phyloP scores from a whole-genome alignment of 225 moss, liverwort and hornwort genomes.

The Climacium dendroides region DNA sequence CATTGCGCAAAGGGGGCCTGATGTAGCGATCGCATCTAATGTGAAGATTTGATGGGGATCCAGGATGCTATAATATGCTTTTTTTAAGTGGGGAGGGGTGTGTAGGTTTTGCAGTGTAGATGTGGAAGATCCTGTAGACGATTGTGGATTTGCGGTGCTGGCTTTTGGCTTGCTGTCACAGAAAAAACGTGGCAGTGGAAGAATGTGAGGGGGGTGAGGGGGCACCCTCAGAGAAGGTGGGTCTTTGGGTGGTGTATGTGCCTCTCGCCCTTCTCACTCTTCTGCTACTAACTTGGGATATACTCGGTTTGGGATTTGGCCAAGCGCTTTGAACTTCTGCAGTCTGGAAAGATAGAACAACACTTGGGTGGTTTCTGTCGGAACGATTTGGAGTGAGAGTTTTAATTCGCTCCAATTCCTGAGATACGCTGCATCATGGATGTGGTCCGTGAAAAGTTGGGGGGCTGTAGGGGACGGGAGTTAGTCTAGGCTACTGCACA shows the following conservation, averaged over 20 bases:
- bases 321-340: not conserved
- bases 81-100: not conserved
- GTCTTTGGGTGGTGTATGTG: not conserved
- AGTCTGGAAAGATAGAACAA: not conserved
- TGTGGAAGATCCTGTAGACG: not conserved
- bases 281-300: not conserved
- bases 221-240: not conserved
- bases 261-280: not conserved
- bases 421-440: not conserved
- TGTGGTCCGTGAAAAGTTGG: conserved; percentile 9
- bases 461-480: not conserved
- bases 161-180: conserved; percentile 2
- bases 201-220: not conserved
- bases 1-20: not conserved
- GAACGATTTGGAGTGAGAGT: conserved; percentile 9
- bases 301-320: not conserved
- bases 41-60: not conserved
- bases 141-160: conserved; percentile 3
- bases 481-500: not conserved
- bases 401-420: conserved; percentile 15
- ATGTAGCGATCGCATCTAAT: not conserved
- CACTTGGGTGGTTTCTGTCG: not conserved
- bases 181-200: not conserved
- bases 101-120: conserved; percentile 2
- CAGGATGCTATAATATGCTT: not conserved